Base-by-base conservation (phyloP, 345 rosid genomes). In the Corchorus capsularis region DNA sequence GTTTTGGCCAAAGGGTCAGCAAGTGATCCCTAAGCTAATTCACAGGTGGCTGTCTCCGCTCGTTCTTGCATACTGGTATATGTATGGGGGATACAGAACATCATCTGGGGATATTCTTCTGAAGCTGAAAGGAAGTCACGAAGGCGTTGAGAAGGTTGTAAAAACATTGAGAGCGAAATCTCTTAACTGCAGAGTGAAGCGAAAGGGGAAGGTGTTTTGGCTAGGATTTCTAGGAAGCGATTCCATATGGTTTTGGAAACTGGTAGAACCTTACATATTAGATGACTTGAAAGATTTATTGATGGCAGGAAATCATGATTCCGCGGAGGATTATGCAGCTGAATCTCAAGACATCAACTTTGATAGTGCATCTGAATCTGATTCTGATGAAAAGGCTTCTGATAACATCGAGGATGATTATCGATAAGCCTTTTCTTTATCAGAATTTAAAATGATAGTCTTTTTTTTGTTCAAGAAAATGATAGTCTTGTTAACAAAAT, bases 11-110 rank as follows among this genome's bases (percentile, higher is more conserved):
- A 83, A 78, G 61, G 93, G 89, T 32, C 80, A 45, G 20, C 85
- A 88, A 1, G 73, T 74, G 84, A 85, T 93, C 71, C 98, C 99
- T 1, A 96, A 93, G 85, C 84, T 96, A 78, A 89, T 96, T 41
- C 94, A 96, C 75, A 71, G 97, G 74, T 96, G 98, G 99, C 81
- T 93, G 64, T 87, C 96, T 4, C 96, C 96, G 0, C 80, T 79
- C 0, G 85, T 86, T 66, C 90, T 93, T 20, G 98, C 96, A 0
- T 89, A 89, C 83, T 92, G 97, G 97, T 93, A 86, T 43, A 91
- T 92, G 98, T 91, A 91, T 67, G 89, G 93, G 1, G 97, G 97
- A 3, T 75, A 82, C 63, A 89, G 78, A 83, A 86, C 89, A 34
- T 79, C 88, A 0, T 75, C 86, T 0, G 93, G 98, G 27, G 93